A percentile compares a stretch with the other conserved stretches of the same genome.
These are phyloP conservation scores for Chlamydomonas sp. DNA, from an alignment of 139 green algal species.

Conservation along the genomic window DNA sequence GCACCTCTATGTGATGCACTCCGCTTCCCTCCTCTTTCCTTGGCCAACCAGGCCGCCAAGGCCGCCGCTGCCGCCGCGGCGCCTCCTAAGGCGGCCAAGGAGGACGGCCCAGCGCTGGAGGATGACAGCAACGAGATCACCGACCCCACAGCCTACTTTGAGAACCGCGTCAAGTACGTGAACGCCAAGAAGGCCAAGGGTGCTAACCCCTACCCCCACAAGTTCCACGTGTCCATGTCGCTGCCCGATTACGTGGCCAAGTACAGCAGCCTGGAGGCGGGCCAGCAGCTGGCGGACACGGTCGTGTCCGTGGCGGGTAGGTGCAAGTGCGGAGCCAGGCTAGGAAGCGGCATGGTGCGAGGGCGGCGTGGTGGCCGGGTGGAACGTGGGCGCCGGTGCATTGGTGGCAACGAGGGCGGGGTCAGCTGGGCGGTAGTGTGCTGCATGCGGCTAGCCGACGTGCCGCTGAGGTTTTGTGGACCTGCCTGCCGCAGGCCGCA, in stretches of 20 bases:
- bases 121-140: slow-evolving; percentile 74
- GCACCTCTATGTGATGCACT: background rate
- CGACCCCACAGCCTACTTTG: slow-evolving; percentile 88
- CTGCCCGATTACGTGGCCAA: slow-evolving; percentile 88
- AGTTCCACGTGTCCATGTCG: slow-evolving; percentile 88
- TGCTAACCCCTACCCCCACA: slow-evolving; percentile 98
- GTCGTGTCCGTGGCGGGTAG: slow-evolving; percentile 70
- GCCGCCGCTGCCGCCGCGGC: slow-evolving; percentile 65
- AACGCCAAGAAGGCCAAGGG: slow-evolving; percentile 80
- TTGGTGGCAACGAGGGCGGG: too few relatives aligned
- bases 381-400: too few relatives aligned
- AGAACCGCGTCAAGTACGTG: slow-evolving; percentile 85
- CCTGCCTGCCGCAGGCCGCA: slow-evolving; percentile 61
- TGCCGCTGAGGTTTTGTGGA: slow-evolving; percentile 20
- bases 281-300: slow-evolving; percentile 67
- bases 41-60: slow-evolving; percentile 71
- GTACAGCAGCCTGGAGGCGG: slow-evolving; percentile 76
- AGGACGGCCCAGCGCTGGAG: slow-evolving; percentile 59
- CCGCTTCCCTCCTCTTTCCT: background rate
- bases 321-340: too few relatives aligned
- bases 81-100: slow-evolving; percentile 58
- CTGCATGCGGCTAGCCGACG: background rate
- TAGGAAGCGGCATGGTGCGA: too few relatives aligned
- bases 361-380: too few relatives aligned
- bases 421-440: background rate